These are phyloP conservation scores for Nemania diffusa DNA, from an alignment of 2,329 filamentous ascomycete genomes.

Conservation along the genomic window DNA sequence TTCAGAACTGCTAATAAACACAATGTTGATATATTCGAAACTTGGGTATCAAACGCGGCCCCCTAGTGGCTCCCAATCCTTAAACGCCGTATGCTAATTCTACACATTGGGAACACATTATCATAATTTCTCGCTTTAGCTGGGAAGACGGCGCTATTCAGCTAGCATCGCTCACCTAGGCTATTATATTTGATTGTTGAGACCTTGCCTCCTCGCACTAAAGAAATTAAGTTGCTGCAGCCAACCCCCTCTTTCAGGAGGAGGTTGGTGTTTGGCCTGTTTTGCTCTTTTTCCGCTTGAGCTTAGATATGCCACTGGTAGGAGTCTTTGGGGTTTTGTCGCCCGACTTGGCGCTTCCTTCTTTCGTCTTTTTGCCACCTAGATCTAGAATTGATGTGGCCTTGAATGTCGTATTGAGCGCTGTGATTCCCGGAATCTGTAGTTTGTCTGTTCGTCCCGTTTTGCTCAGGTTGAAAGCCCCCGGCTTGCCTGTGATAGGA, in stretches of 20 bases:
- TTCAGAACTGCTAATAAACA: slow-evolving; percentile 4
- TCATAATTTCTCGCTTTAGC: not conserved
- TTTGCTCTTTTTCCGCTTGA: slow-evolving; percentile 40
- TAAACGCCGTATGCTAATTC: slow-evolving; percentile 15
- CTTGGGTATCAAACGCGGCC: slow-evolving; percentile 43
- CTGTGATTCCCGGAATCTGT: slow-evolving; percentile 40
- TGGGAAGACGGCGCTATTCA: not conserved
- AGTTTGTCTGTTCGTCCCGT: slow-evolving; percentile 64
- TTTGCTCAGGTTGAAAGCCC: slow-evolving; percentile 72
- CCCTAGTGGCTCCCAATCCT: slow-evolving; percentile 11
- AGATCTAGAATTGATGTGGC: slow-evolving; percentile 39
- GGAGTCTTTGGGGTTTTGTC: slow-evolving; percentile 52
- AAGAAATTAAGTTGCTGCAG: not conserved
- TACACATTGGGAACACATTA: slow-evolving; percentile 3
- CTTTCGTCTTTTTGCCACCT: slow-evolving; percentile 43
- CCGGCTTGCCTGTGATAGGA: slow-evolving; percentile 72
- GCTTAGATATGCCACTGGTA: slow-evolving; percentile 40
- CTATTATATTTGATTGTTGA: too few species aligned
- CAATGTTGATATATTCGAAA: slow-evolving; percentile 31
- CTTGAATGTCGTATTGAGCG: slow-evolving; percentile 45
- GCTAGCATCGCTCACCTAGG: slow-evolving; percentile 4
- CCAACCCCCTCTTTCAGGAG: slow-evolving; percentile 23
- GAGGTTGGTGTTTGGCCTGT: slow-evolving; percentile 39
- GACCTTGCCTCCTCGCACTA: not conserved
- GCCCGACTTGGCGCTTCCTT: slow-evolving; percentile 39